Evolutionary conservation across 2,329 filamentous ascomycete species (phyloP), one percentile per base, ranked within the genome.

Genomic region (Ramularia endophylla): DNA sequence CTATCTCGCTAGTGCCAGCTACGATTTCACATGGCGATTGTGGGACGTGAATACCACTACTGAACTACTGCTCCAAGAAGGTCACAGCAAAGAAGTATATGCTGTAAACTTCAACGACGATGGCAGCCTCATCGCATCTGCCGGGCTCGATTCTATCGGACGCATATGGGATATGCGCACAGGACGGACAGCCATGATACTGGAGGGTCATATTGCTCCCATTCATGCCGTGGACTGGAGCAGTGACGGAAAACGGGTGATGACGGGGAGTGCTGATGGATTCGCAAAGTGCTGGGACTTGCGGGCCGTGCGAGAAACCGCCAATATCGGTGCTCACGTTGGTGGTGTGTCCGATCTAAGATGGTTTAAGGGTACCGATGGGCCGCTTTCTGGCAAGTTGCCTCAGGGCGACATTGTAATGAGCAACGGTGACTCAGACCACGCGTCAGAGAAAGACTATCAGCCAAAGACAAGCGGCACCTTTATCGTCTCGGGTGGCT

Each of bases 281-380:
- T 97, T 92, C 78, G 81, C 95, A 58, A 97, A 95, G 65, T 95
- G 90, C 66, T 98, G 92, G 92, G 92, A 98, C 60, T 75, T 98
- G 38, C 81, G 92, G 33, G 90, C 92, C 56, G 89, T 97, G 36
- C 78, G 85, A 54, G 81, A 82, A 49, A 83, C 79, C 0, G 90
- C 87, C 9, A 86, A 85, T 13, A 84, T 98, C 34, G 92, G 90
- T 36, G 90, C 92, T 5, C 92, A 98, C 63, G 83, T 80, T 36
- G 90, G 87, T 50, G 85, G 92, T 25, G 89, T 98, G 6, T 92
- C 88, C 1, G 92, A 98, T 63, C 68, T 98, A 49, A 75, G 88
- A 48, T 97, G 92, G 87, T 97, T 84, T 69, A 94, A 92, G 64
- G 90, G 92, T 2, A 69, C 77, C 2, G 89, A 95, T 59, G 84